phyloP scores from a whole-genome alignment of 306 rosid species.

The Medicago lupulina region DNA sequence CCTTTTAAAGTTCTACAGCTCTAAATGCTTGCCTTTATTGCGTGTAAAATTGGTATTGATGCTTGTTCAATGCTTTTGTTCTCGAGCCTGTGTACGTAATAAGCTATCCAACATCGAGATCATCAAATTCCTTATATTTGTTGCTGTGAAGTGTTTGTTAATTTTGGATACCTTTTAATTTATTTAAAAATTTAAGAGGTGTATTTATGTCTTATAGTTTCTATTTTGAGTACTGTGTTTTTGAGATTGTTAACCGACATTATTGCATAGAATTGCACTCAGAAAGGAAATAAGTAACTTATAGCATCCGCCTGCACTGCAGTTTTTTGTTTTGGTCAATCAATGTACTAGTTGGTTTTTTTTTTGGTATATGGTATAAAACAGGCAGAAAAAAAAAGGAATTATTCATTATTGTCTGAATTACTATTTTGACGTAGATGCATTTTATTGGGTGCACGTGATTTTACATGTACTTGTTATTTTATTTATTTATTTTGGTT shows the following conservation, averaged over 20 bases:
- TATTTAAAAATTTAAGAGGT: constrained; percentile 31
- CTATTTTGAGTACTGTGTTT: constrained; percentile 8
- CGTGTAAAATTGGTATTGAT: constrained; percentile 3
- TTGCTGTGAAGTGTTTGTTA: constrained; percentile 21
- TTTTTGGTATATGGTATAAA: constrained; percentile 24
- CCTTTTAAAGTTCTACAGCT: constrained; percentile 8
- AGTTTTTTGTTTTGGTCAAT: constrained; percentile 12
- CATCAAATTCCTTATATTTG: constrained; percentile 15
- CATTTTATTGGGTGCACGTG: no score
- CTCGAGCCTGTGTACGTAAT: neutral
- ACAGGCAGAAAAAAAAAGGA: neutral
- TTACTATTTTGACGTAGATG: no score
- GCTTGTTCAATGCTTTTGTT: constrained; percentile 19
- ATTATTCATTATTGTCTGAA: constrained; percentile 19
- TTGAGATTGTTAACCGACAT: constrained; percentile 20
- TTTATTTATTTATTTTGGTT: constrained; percentile 21
- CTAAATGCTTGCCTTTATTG: constrained; percentile 30
- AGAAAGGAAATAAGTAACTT: constrained; percentile 28
- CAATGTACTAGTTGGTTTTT: neutral
- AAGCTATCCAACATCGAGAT: neutral
- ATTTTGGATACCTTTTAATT: constrained; percentile 17
- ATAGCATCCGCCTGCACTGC: neutral
- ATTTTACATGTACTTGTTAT: neutral
- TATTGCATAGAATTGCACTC: neutral
- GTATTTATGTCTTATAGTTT: constrained; percentile 32